Evolutionary conservation across 2,329 filamentous ascomycete genomes (phyloP).

Genomic region (Cladosporium austrohemisphaericum): DNA sequence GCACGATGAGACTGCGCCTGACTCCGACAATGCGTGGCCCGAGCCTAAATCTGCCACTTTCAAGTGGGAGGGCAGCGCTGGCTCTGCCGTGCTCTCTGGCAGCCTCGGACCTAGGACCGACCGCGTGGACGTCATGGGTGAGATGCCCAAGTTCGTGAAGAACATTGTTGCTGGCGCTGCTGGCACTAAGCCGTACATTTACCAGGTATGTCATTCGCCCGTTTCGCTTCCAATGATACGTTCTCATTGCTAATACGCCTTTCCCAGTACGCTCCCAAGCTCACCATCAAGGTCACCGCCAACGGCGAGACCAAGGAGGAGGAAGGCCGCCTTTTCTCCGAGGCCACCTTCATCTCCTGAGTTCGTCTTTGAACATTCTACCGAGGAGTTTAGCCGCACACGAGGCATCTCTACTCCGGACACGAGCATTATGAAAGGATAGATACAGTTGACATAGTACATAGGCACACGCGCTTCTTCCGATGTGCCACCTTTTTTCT

Average conservation of each 20-base stretch:
- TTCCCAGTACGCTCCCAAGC: conserved; percentile 61
- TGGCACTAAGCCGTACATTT: conserved; percentile 95
- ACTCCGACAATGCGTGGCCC: conserved; percentile 81
- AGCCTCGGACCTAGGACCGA: conserved; percentile 68
- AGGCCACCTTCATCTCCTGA: conserved; percentile 93
- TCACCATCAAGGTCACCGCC: conserved; percentile 77
- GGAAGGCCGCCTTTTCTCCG: conserved; percentile 73
- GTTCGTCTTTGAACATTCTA: not conserved
- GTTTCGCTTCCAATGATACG: not conserved
- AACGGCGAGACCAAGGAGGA: conserved; percentile 76
- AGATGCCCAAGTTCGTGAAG: conserved; percentile 95
- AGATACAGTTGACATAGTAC: conserved; percentile 9
- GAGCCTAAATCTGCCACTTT: conserved; percentile 74
- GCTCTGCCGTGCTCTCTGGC: conserved; percentile 67
- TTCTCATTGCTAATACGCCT: not conserved
- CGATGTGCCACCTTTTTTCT: not conserved
- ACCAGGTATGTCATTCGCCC: conserved; percentile 62
- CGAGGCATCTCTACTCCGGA: not conserved
- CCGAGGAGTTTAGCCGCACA: not conserved
- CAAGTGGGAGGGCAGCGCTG: conserved; percentile 72
- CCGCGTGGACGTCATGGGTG: conserved; percentile 90
- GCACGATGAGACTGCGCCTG: conserved; percentile 66
- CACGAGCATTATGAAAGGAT: not conserved
- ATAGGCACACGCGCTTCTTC: not conserved
- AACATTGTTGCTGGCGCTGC: conserved; percentile 81